A percentile compares a stretch with the other conserved stretches of the same genome.
phyloP scores from a whole-genome alignment of 2,329 filamentous ascomycete genomes.

The Colletotrichum orchidophilum region DNA sequence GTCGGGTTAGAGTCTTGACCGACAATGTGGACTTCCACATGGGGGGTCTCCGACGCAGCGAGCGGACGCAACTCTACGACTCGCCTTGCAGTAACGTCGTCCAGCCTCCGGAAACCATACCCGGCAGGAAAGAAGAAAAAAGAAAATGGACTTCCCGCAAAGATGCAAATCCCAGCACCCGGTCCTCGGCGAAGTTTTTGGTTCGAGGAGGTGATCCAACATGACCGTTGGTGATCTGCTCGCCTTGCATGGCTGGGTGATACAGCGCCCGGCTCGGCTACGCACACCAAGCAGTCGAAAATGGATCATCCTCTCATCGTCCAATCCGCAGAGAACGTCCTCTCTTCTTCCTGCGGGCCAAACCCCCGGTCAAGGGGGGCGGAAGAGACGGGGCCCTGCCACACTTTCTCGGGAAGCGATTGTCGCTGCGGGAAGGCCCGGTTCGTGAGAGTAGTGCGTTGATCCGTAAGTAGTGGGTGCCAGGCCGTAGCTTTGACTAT shows the following conservation, averaged over 20 bases:
- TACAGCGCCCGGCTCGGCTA: slow-evolving; percentile 23
- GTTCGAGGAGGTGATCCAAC: slow-evolving; percentile 1
- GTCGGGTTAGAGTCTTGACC: slow-evolving; percentile 17
- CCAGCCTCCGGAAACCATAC: neutral
- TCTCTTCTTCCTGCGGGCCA: slow-evolving; percentile 2
- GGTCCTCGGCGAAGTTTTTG: slow-evolving; percentile 10
- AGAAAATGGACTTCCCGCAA: neutral
- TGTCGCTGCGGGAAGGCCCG: slow-evolving; percentile 24
- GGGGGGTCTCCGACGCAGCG: slow-evolving; percentile 15
- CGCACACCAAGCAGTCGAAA: neutral
- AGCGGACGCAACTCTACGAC: slow-evolving; percentile 12
- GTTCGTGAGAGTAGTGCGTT: slow-evolving; percentile 4
- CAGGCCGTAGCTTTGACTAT: neutral
- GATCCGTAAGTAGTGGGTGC: slow-evolving; percentile 3
- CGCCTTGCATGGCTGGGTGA: slow-evolving; percentile 13
- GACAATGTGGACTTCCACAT: slow-evolving; percentile 18
- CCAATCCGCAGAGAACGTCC: slow-evolving; percentile 10
- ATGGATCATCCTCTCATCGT: neutral
- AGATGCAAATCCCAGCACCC: slow-evolving; percentile 13
- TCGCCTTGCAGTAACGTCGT: neutral
- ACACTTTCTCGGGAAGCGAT: slow-evolving; percentile 15
- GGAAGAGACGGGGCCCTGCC: neutral
- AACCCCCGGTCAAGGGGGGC: neutral
- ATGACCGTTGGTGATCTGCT: slow-evolving; percentile 25
- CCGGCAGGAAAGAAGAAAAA: neutral